Percentiles rank a stretch among this genome's conserved stretches.
Conservation (phyloP, 331 rosid species). For the Saraca asoca region DNA sequence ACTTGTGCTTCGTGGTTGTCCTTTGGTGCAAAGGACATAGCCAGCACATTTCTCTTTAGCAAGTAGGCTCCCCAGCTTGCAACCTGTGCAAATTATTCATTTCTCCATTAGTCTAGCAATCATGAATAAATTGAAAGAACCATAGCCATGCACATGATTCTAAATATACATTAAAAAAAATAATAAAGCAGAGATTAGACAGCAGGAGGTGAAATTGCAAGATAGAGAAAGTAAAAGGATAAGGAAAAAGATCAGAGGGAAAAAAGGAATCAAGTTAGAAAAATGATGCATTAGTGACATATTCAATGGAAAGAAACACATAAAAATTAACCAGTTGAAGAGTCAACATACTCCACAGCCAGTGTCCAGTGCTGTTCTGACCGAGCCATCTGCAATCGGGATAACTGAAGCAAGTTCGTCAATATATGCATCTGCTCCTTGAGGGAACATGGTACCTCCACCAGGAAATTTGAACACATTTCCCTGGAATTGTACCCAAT, state of each 20-base stretch:
- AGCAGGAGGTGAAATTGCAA: no score
- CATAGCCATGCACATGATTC: slow-evolving; percentile 2
- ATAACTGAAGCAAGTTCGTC: slow-evolving; percentile 80
- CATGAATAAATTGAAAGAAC: not conserved
- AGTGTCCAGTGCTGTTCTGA: slow-evolving; percentile 83
- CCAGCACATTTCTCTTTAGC: slow-evolving; percentile 73
- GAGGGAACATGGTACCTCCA: slow-evolving; percentile 89
- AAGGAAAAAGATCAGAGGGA: not conserved
- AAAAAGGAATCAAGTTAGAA: not conserved
- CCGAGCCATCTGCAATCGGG: slow-evolving; percentile 71
- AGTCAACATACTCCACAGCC: slow-evolving; percentile 78
- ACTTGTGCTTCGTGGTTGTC: slow-evolving; percentile 89
- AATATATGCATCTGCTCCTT: slow-evolving; percentile 81
- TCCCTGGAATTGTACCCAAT: slow-evolving; percentile 90
- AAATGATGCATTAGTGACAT: slow-evolving; percentile 6
- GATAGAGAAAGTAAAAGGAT: no score
- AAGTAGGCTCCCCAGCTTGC: slow-evolving; percentile 94
- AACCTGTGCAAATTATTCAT: slow-evolving; percentile 52
- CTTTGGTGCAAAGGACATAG: slow-evolving; percentile 91
- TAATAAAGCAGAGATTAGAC: no score
- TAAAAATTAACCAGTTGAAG: slow-evolving; percentile 4
- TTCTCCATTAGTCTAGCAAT: slow-evolving; percentile 39
- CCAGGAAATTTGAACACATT: slow-evolving; percentile 81
- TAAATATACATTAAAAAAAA: no score
- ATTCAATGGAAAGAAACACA: not conserved